phyloP scores from a whole-genome alignment of 495 filamentous ascomycete species.

The Aspergillus nanangensis region DNA sequence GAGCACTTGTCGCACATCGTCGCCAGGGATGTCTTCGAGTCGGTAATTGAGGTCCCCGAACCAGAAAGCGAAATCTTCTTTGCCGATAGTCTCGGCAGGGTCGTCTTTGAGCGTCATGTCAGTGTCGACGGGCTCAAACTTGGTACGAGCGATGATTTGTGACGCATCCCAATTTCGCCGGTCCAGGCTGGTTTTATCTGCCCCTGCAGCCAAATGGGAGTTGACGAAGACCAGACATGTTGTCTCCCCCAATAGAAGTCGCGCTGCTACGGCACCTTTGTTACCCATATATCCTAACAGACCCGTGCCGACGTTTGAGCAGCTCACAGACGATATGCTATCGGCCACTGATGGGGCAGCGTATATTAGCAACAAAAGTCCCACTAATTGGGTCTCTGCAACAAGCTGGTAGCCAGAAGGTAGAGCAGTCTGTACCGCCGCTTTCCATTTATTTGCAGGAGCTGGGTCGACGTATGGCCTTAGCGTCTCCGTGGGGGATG shows the following conservation, averaged over 20 bases:
- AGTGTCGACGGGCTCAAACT: slow-evolving; percentile 66
- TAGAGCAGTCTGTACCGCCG: slow-evolving; percentile 61
- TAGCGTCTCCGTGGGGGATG: slow-evolving; percentile 58
- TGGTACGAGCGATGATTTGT: slow-evolving; percentile 68
- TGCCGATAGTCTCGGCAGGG: slow-evolving; percentile 66
- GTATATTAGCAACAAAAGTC: slow-evolving; percentile 80
- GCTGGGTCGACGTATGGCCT: slow-evolving; percentile 69
- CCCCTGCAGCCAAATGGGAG: slow-evolving; percentile 82
- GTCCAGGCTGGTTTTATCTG: slow-evolving; percentile 70
- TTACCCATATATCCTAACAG: slow-evolving; percentile 92
- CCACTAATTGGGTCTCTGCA: slow-evolving; percentile 79
- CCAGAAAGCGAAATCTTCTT: slow-evolving; percentile 93
- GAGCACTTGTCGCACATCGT: slow-evolving; percentile 82
- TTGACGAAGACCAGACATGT: slow-evolving; percentile 87
- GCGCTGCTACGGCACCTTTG: slow-evolving; percentile 81
- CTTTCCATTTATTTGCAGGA: slow-evolving; percentile 73
- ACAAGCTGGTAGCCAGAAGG: slow-evolving; percentile 73
- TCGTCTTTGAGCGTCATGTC: slow-evolving; percentile 45
- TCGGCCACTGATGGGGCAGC: slow-evolving; percentile 69
- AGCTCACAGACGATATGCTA: slow-evolving; percentile 71
- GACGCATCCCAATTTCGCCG: slow-evolving; percentile 84
- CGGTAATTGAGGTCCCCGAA: slow-evolving; percentile 97
- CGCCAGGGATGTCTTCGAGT: slow-evolving; percentile 79
- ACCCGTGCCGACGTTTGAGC: slow-evolving; percentile 76
- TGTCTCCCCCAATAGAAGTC: slow-evolving; percentile 84